Base-by-base conservation (phyloP, 305 asterid genomes). In the Solanum chacoense region DNA sequence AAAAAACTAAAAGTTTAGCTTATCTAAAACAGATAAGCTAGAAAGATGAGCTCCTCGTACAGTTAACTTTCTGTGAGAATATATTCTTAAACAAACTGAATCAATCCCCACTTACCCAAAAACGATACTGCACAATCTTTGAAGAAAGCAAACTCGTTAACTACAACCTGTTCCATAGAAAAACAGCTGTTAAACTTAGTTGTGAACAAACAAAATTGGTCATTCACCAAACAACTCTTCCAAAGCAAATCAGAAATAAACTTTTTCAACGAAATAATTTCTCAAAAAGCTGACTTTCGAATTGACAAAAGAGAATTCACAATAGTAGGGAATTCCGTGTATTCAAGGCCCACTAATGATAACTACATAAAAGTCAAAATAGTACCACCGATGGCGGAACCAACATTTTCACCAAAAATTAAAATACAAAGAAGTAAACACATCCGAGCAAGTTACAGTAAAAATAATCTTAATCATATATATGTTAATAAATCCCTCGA, bases 371-470 rank as follows among this genome's bases (percentile, higher is more conserved):
- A 79, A 80, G 69, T 80, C 85, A 80, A 80, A 80, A 40, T 8
- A 80, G 36, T 78, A 78, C 8, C 0, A 7, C 22, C 2, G 0
- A 0, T 0, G 65, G 18, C 0, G 4, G 9, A 11, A 0, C 4
- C 18, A 11, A 1, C 0, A 67, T 24, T 5, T n/a, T 67, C 18
- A 26, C 4, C 1, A 24, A 59, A 59, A 45, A 13, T 4, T 0
- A 1, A 50, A 65, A 65, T 24, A 67, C 3, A 1, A 65, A 65
- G 1, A 11, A 11, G 0, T 18, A 63, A 8, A 59, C 0, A 3
- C 6, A 50, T 0, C 8, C 5, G 0, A 20, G 8, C 0, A 59
- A 59, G 26, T 8, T 50, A 13, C 8, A 0, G 3, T 45, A 45
- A 45, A 50, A 55, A 18, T 16, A 16, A 50, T 50, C 20, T 6